Base-by-base conservation (phyloP, 2,329 filamentous ascomycete genomes). In the Aspergillus felis region DNA sequence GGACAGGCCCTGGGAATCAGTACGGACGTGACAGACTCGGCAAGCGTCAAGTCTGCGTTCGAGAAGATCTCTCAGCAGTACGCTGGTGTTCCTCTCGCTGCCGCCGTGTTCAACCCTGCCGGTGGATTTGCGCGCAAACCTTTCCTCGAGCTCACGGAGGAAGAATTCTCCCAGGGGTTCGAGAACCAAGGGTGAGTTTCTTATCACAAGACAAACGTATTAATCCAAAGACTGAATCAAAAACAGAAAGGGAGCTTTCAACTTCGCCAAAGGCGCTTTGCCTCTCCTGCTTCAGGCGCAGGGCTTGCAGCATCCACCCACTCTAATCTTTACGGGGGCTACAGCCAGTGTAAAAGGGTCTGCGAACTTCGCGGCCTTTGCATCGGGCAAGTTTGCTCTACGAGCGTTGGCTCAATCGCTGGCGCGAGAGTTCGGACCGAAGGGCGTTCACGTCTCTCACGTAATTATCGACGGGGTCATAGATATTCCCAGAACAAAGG, bases 401-500 rank as follows among this genome's bases (percentile, higher is more conserved):
- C 82, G 92, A 32, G 90, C 87, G 0, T 75, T 95, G 52, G 82
- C 83, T 0, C 90, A 93, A 73, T 88, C 84, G 35, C 79, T 96
- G 27, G 89, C 91, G 0, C 83, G 88, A 56, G 92, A 96, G 71
- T 96, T 94, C 72, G 90, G 89, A 0, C 91, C 92, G 0, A 81
- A 90, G 71, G 92, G 92, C 2, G 83, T 96, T 1, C 92, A 96
- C 72, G 88, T 96, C 1, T 84, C 88, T 0, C 90, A 95, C 75
- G 86, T 87, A 4, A 85, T 96, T 59, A 87, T 95, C 55, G 92
- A 96, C 69, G 92, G 91, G 0, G 82, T 90, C 1, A 96, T 96
- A 71, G 89, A 95, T 71, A 92, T 89, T 54, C 89, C 89, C 0
- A 79, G 84, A 61, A 89, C 86, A 1, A 87, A 86, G 71, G 81